Evolutionary conservation across 352 stramenopile species (phyloP).

Genomic region (Phytopythium delawarense): DNA sequence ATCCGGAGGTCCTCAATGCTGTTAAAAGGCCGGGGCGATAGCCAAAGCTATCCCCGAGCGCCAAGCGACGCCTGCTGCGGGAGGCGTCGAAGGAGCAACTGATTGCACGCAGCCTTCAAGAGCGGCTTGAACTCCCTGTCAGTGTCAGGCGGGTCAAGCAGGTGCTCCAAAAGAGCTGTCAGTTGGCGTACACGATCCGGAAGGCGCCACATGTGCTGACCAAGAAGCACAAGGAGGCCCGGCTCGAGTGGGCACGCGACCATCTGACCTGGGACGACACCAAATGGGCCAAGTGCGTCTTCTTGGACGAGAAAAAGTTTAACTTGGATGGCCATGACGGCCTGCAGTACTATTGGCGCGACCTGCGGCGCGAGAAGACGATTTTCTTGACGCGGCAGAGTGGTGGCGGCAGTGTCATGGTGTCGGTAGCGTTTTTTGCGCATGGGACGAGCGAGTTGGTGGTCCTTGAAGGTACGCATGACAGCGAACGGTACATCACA

Average conservation of each 20-base stretch:
- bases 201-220: conserved; percentile 7
- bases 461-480: not conserved
- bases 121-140: conserved; percentile 10
- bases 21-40: not conserved
- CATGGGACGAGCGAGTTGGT: conserved; percentile 14
- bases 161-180: not conserved
- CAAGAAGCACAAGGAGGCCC: conserved; percentile 6
- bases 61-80: not conserved
- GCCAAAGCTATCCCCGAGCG: not conserved
- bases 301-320: conserved; percentile 20
- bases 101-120: not conserved
- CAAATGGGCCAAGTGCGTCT: not conserved
- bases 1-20: not conserved
- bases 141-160: conserved; percentile 6
- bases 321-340: conserved; percentile 17
- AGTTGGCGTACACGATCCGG: conserved; percentile 8
- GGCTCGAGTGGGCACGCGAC: conserved; percentile 6
- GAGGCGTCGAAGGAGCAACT: not conserved
- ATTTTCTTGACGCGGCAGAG: conserved; percentile 12
- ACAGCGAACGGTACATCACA: conserved; percentile 12
- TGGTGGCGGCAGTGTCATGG: conserved; percentile 15
- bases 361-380: conserved; percentile 7
- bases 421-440: conserved; percentile 13
- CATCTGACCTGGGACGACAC: conserved; percentile 1
- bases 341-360: conserved; percentile 16